Evolutionary conservation across 352 stramenopile species (phyloP).

Genomic region (Globisporangium cylindrosporum): DNA sequence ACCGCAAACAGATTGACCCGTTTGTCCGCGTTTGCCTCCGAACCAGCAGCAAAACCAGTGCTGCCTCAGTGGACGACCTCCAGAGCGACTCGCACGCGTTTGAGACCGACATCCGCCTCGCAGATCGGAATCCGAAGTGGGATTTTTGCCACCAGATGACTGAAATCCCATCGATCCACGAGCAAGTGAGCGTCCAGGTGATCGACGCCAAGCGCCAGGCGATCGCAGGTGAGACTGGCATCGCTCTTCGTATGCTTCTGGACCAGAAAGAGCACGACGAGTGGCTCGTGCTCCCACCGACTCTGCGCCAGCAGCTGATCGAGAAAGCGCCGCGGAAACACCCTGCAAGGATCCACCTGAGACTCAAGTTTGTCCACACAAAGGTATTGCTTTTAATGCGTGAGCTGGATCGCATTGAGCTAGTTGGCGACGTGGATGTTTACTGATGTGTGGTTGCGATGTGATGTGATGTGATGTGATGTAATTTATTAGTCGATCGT

Average conservation of each 20-base stretch:
- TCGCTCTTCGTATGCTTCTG: constrained; percentile 47
- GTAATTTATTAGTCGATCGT: constrained; percentile 38
- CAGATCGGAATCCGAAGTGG: constrained; percentile 50
- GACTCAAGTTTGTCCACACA: constrained; percentile 47
- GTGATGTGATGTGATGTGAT: not conserved
- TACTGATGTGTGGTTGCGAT: not conserved
- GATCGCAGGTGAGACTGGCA: constrained; percentile 41
- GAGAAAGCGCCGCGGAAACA: constrained; percentile 34
- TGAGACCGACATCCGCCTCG: constrained; percentile 39
- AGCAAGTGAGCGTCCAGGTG: constrained; percentile 47
- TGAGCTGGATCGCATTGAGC: not conserved
- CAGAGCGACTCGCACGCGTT: constrained; percentile 7
- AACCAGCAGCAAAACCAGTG: not conserved
- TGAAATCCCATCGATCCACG: constrained; percentile 35
- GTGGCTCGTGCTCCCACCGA: constrained; percentile 57
- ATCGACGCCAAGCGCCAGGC: constrained; percentile 47
- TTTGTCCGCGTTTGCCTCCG: constrained; percentile 45
- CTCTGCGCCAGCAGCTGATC: constrained; percentile 55
- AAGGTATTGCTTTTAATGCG: constrained; percentile 26
- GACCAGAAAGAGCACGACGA: constrained; percentile 60
- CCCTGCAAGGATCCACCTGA: constrained; percentile 40
- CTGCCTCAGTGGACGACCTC: not conserved
- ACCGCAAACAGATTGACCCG: constrained; percentile 44
- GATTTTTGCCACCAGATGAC: constrained; percentile 27
- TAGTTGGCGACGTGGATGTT: not conserved